Conservation (phyloP, 192 early-diverging fungal species). For the Coemansia sp. region DNA sequence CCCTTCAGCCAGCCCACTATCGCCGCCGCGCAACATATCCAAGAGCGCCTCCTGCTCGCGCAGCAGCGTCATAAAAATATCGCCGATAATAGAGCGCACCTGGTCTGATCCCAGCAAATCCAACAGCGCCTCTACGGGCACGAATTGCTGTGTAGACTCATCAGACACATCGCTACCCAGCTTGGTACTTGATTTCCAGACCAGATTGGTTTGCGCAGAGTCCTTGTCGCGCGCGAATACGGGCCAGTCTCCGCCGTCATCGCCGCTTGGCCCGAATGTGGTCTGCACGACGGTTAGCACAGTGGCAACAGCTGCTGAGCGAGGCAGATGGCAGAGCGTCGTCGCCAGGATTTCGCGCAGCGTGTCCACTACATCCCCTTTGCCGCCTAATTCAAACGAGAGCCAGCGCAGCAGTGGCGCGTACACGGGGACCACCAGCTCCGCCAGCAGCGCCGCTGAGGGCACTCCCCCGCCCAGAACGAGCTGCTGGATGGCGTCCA, state of each 20-base stretch:
- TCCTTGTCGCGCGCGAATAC: conserved; percentile 12
- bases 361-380: conserved; percentile 21
- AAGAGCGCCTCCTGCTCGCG: conserved; percentile 63
- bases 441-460: conserved; percentile 56
- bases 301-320: conserved; percentile 12
- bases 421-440: conserved; percentile 56
- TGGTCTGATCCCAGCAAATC: conserved; percentile 61
- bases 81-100: conserved; percentile 61
- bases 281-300: conserved; percentile 32
- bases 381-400: conserved; percentile 45
- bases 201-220: background rate
- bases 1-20: background rate
- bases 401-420: conserved; percentile 61
- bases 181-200: background rate
- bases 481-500: conserved; percentile 57
- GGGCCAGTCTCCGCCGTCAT: conserved; percentile 23
- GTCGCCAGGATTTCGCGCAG: conserved; percentile 39
- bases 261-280: conserved; percentile 14
- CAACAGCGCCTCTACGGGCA: conserved; percentile 66
- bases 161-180: background rate
- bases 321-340: conserved; percentile 25
- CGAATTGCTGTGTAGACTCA: conserved; percentile 31
- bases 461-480: conserved; percentile 64
- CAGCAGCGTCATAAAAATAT: conserved; percentile 74
- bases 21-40: conserved; percentile 37